These are phyloP conservation scores for Xerophyta viscosa DNA, from an alignment of 106 monocot species.

Conservation along the genomic window DNA sequence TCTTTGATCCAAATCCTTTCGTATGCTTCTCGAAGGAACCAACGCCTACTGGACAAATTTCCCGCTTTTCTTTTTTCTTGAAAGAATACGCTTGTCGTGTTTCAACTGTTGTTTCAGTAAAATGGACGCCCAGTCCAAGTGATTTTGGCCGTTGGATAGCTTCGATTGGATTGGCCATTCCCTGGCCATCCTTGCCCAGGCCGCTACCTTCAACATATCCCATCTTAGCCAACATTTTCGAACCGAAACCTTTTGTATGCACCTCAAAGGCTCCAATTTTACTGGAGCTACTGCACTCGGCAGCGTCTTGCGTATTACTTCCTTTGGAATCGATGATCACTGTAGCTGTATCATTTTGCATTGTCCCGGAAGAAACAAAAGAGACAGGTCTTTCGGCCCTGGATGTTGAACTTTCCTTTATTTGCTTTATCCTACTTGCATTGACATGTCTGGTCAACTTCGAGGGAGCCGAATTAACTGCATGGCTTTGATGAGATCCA, in stretches of 20 bases:
- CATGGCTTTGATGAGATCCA: not conserved
- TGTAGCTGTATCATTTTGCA: constrained; percentile 43
- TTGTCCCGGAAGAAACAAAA: constrained; percentile 56
- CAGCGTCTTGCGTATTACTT: not conserved
- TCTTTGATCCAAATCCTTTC: constrained; percentile 84
- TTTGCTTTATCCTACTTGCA: constrained; percentile 23
- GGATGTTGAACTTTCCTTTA: not conserved
- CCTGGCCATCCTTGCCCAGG: constrained; percentile 77
- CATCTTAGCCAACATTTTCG: constrained; percentile 95
- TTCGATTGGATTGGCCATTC: constrained; percentile 66
- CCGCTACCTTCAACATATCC: constrained; percentile 80
- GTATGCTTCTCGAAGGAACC: constrained; percentile 83
- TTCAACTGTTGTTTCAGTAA: constrained; percentile 8
- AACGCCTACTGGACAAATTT: constrained; percentile 1
- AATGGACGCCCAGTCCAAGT: constrained; percentile 74
- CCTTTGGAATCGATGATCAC: constrained; percentile 16
- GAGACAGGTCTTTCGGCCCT: constrained; percentile 64
- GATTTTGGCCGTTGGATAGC: constrained; percentile 69
- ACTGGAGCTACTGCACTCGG: constrained; percentile 6
- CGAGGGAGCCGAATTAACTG: constrained; percentile 23
- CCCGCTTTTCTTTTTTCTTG: not conserved
- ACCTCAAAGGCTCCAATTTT: constrained; percentile 78
- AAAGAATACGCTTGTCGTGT: too few relatives aligned
- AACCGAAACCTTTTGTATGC: constrained; percentile 95
- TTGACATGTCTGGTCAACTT: constrained; percentile 25